Evolutionary conservation across 176 grass and related monocot species (phyloP).

Genomic region (Otatea glauca): DNA sequence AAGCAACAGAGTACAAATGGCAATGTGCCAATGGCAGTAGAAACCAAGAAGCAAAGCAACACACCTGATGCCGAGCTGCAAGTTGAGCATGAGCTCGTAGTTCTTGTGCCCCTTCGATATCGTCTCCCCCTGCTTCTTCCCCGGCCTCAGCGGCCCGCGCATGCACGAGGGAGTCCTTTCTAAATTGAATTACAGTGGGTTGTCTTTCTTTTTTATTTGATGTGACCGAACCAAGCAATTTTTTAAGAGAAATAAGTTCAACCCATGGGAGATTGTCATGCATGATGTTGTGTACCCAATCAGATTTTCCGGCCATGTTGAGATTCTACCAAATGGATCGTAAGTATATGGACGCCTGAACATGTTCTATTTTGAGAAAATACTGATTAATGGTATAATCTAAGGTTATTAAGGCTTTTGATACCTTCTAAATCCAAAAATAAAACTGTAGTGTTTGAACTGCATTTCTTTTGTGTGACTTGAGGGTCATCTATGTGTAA

Average conservation of each 20-base stretch:
- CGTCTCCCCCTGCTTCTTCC: conserved; percentile 81
- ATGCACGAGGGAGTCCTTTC: too few species aligned
- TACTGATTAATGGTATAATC: conserved; percentile 25
- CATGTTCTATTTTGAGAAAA: conserved; percentile 17
- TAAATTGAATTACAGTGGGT: too few species aligned
- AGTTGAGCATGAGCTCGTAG: conserved; percentile 93
- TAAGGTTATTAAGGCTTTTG: background rate
- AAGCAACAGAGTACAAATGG: background rate
- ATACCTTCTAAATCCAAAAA: conserved; percentile 11
- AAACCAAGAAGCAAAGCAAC: background rate
- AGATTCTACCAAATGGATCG: conserved; percentile 78
- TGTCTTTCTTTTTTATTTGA: too few species aligned
- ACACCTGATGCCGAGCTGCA: conserved; percentile 89
- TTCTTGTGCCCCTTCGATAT: conserved; percentile 92
- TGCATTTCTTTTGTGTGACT: conserved; percentile 7
- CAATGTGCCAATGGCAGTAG: background rate
- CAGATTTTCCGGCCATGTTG: conserved; percentile 87
- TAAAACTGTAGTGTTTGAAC: background rate
- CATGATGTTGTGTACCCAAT: conserved; percentile 90
- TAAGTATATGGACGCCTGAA: conserved; percentile 56
- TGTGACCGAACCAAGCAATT: too few species aligned
- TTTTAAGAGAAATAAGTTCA: too few species aligned
- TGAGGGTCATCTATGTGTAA: conserved; percentile 3
- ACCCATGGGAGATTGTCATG: conserved; percentile 96
- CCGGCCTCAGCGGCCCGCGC: conserved; percentile 10